Evolutionary conservation across 2,329 filamentous ascomycete genomes (phyloP), one percentile per base, ranked within the genome.

Genomic region (Cytospora schulzeri): DNA sequence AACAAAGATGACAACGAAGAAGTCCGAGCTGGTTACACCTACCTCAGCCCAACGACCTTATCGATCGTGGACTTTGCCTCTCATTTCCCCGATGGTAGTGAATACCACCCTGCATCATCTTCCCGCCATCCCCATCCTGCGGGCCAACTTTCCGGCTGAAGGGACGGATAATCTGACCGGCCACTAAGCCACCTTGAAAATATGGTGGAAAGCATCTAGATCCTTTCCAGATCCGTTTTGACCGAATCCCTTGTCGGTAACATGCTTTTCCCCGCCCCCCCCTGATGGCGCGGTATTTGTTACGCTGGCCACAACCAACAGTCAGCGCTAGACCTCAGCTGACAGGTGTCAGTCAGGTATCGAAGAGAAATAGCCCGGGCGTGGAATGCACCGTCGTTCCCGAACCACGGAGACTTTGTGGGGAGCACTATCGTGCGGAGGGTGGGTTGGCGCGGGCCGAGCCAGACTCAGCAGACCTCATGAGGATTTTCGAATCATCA

Each of bases 251-350:
- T 35, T 26, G 4, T 35, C 19, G 41, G 28, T 50, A 29, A 29
- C 31, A 29, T 31, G 15, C 29, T 24, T 22, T 51, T 26, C 14
- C 38, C 31, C n/a, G n/a, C n/a, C n/a, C n/a, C n/a, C n/a, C n/a
- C n/a, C n/a, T n/a, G 38, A 51, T 51, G 45, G 33, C 24, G 28
- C 38, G 28, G 17, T 50, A 19, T 8, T 38, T 24, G 38, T 56
- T 19, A 38, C 8, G 29, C 60, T 62, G 52, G 22, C n/a, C 15
- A 7, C 17, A 50, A 52, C 17, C 38, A 51, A 19, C 52, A 54
- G 38, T 62, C 60, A 56, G 60, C 50, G 48, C 60, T 66, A 66
- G 53, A 29, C 29, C 17, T 56, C 56, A 66, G 60, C 50, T 66
- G 56, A 56, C 55, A 66, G 56, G n/a, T 57, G 51, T 57, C 60